Percentiles rank a stretch among this genome's conserved stretches.
These are phyloP conservation scores for Wickerhamiella spandovensis DNA, from an alignment of 805 yeast species.

Conservation along the genomic window DNA sequence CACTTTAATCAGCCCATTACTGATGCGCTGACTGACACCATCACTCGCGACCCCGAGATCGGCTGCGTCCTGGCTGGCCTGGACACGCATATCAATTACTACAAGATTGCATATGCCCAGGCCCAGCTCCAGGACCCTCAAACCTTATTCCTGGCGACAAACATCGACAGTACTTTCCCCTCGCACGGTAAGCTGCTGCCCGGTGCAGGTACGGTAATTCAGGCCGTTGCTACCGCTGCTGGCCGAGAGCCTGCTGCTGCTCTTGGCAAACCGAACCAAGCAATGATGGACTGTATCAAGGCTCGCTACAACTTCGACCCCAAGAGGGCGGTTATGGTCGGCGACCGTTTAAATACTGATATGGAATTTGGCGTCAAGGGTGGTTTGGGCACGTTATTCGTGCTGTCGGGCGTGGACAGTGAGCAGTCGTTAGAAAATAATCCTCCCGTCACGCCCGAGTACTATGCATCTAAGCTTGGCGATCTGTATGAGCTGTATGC, in stretches of 20 bases:
- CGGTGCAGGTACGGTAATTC: slow-evolving; percentile 89
- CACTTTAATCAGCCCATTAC: slow-evolving; percentile 37
- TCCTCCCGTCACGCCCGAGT: slow-evolving; percentile 43
- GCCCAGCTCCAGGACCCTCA: slow-evolving; percentile 59
- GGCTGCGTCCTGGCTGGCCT: slow-evolving; percentile 88
- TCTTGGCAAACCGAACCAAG: slow-evolving; percentile 84
- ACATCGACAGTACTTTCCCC: slow-evolving; percentile 91
- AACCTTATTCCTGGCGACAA: slow-evolving; percentile 77
- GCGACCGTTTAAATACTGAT: slow-evolving; percentile 91
- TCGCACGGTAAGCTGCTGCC: slow-evolving; percentile 73
- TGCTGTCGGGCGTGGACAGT: slow-evolving; percentile 81
- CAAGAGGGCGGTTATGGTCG: slow-evolving; percentile 70
- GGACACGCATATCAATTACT: slow-evolving; percentile 63
- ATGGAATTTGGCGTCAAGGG: slow-evolving; percentile 84
- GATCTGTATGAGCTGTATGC: slow-evolving; percentile 45
- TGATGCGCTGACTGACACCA: slow-evolving; percentile 26
- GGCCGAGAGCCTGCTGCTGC: slow-evolving; percentile 70
- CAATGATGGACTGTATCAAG: slow-evolving; percentile 82
- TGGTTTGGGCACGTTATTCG: slow-evolving; percentile 75
- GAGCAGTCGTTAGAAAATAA: slow-evolving; percentile 42
- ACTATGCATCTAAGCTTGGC: slow-evolving; percentile 60
- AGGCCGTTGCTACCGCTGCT: slow-evolving; percentile 56
- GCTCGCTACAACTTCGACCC: slow-evolving; percentile 45
- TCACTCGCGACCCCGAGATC: slow-evolving; percentile 50
- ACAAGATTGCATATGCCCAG: slow-evolving; percentile 66